Base-by-base conservation (phyloP, 2,329 filamentous ascomycete species). In the Colletotrichum lindemuthianum region DNA sequence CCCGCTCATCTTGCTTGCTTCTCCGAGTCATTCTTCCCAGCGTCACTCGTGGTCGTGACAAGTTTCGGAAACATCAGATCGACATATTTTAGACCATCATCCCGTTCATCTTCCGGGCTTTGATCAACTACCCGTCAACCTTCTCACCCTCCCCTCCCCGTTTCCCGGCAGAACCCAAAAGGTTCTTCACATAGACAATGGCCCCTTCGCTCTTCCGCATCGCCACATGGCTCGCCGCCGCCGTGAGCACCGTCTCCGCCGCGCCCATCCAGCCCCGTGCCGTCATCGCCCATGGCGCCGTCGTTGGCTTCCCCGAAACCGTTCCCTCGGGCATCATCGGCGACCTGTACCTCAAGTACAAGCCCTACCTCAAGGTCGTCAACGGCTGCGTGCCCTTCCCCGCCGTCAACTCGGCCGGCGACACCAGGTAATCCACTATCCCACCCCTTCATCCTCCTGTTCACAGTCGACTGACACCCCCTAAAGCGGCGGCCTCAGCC, bases 351-450 rank as follows among this genome's bases (percentile, higher is more conserved):
- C 69, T 73, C n/a, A 76, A 74, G 68, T 76, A 74, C 69, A 74
- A 76, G 68, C 75, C 75, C 10, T 76, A 70, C 63, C 69, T 78
- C 37, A 70, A 70, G 45, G 82, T 88, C 6, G 78, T 80, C 15
- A 84, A 85, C 69, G 87, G 87, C 49, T 90, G 87, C 66, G 86
- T 89, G 8, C 86, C 87, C 0, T 90, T 87, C 70, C 86, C 87
- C 0, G 87, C 83, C 1, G 87, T 90, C 1, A 84, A 90, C 66
- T 79, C 79, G 0, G 73, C 76, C 0, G 88, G 87, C 2, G 80
- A 89, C 68, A 88, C 84, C 13, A 78, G 81, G 86, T 88, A 72
- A 64, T 78, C 69, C 24, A 24, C 24, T 24, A 24, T 24, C 24
- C 24, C 24, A 24, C 24, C 24, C 24, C 24, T 24, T 15, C n/a